These are phyloP conservation scores for Coniferiporia sulphurascens DNA, from an alignment of 1,284 basidiomycete genomes.

Conservation along the genomic window DNA sequence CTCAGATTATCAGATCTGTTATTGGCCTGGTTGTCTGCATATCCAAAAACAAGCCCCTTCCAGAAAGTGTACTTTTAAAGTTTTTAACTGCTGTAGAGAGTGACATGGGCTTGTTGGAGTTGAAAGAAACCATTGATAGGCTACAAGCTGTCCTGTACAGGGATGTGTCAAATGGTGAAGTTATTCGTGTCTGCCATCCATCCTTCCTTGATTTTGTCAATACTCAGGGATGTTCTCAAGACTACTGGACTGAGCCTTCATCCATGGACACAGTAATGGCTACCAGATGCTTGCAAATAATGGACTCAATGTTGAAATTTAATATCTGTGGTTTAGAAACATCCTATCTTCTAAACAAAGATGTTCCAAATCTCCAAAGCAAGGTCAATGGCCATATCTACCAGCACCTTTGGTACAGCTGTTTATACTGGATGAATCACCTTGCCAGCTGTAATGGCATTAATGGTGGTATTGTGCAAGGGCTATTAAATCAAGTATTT, in stretches of 20 bases:
- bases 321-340: slow-evolving; percentile 29
- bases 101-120: neutral
- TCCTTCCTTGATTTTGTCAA: slow-evolving; percentile 11
- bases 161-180: neutral
- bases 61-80: neutral
- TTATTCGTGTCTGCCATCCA: slow-evolving; percentile 2
- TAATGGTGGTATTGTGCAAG: neutral
- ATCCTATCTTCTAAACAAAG: slow-evolving; percentile 25
- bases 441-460: neutral
- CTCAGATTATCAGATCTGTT: neutral
- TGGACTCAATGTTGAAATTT: slow-evolving; percentile 31
- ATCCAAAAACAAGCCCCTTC: slow-evolving; percentile 1
- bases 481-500: neutral
- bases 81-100: no score
- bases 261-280: slow-evolving; percentile 1
- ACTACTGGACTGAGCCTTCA: neutral
- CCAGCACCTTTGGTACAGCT: neutral
- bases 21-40: neutral
- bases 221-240: neutral
- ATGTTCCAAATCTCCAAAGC: slow-evolving; percentile 21
- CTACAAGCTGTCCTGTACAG: slow-evolving; percentile 1
- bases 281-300: slow-evolving; percentile 23
- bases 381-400: neutral
- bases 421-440: neutral
- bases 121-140: neutral